Base-by-base conservation (phyloP, 2,329 filamentous ascomycete species). In the Phyllosticta capitalensis region DNA sequence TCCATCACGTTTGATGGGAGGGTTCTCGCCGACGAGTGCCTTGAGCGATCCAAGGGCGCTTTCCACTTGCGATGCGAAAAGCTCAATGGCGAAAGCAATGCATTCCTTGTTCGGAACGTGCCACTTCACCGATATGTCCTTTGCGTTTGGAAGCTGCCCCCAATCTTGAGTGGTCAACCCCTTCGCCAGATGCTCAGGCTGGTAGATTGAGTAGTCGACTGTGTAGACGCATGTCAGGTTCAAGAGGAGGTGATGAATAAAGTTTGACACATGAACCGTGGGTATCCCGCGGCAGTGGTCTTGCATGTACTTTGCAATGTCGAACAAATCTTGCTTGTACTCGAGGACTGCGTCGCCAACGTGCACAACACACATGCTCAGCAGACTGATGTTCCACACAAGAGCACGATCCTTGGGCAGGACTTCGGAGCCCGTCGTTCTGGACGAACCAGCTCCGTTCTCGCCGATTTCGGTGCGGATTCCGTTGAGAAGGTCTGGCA, bases 301-400 rank as follows among this genome's bases (percentile, higher is more conserved):
- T 72, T 99, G 94, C 92, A 99, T 97, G 75, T 92, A 97, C 58
- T 88, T 81, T 12, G 92, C 91, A 71, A 99, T 92, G 63, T 90
- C 88, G 64, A 96, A 89, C 1, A 99, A 82, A 55, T 97, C 89
- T 55, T 90, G 80, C 73, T 91, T 90, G 79, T 95, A 95, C 62
- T 88, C 87, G 62, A 99, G 80, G 14, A 97, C 89, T 65, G 94
- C 89, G 64, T 87, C 85, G 33, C 94, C 94, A 52, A 99, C 91
- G 68, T 99, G 94, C 2, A 99, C 94, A 21, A 96, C 90, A 61
- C 90, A 94, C 92, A 99, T 99, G 70, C 92, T 95, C 5, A 99
- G 82, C 79, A 99, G 91, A 73, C 90, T 96, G 61, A 97, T 84
- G 69, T 97, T 90, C 95, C 95, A 99, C 0, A 99, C 92, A 17